Evolutionary conservation across 2,329 filamentous ascomycete species (phyloP).

Genomic region (Geoglossum cookeanum): DNA sequence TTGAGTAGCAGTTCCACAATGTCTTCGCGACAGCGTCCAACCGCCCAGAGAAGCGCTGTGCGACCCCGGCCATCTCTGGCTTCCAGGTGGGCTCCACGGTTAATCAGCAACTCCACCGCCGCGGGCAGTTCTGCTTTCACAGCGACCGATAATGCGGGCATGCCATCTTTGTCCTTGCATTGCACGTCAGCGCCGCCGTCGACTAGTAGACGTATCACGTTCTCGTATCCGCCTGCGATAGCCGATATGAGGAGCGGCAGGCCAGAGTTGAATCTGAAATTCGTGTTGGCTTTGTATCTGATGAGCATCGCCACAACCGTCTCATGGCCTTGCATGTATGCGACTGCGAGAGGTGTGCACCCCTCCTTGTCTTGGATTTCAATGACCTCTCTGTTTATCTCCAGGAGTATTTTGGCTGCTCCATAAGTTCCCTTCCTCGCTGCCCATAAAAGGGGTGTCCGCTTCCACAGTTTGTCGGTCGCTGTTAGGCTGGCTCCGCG

Average conservation of each 20-base stretch:
- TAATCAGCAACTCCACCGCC: not conserved
- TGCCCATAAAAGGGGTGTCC: not conserved
- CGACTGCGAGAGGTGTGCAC: not conserved
- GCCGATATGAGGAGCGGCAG: not conserved
- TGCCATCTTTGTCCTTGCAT: not conserved
- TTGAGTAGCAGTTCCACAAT: not conserved
- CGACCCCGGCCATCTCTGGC: not conserved
- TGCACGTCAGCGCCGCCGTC: not conserved
- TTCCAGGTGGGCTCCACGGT: not conserved
- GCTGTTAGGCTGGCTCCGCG: not conserved
- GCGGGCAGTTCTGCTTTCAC: not conserved
- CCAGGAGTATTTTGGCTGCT: not conserved
- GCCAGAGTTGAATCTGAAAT: not conserved
- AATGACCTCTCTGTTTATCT: not conserved
- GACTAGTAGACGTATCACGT: not conserved
- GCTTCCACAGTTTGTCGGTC: not conserved
- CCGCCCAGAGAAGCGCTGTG: not conserved
- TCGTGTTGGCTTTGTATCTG: not conserved
- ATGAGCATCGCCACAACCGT: not conserved
- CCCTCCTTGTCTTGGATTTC: not conserved
- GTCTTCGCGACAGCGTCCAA: not conserved
- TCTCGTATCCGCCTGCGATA: not conserved
- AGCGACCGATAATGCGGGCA: not conserved
- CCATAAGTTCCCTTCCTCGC: not conserved
- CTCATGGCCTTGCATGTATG: not conserved